Conservation (phyloP, 306 rosid species). For the Malus sylvestris region DNA sequence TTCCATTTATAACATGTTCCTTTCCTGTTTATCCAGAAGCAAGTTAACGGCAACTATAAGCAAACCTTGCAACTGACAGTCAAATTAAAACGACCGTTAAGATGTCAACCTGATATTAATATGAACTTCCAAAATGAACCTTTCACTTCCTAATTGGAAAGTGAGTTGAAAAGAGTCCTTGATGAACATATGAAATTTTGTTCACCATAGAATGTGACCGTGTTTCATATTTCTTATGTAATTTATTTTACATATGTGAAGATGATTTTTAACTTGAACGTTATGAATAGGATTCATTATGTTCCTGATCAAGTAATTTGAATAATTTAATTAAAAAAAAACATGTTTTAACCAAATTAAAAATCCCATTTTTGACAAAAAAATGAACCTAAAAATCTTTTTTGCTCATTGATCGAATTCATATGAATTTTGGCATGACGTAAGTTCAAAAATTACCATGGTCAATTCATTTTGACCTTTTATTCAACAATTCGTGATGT, state of each 20-base stretch:
- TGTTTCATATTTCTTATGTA: too few relatives aligned
- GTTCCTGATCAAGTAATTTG: neutral
- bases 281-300: neutral
- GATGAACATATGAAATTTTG: neutral
- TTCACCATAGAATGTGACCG: neutral
- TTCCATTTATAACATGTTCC: neutral
- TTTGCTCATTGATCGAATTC: neutral
- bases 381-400: neutral
- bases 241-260: neutral
- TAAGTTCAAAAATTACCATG: neutral
- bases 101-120: neutral
- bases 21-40: slow-evolving; percentile 20
- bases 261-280: neutral
- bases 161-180: neutral
- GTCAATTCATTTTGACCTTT: neutral
- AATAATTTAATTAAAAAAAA: neutral
- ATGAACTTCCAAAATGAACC: slow-evolving; percentile 8
- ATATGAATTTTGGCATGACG: neutral
- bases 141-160: neutral
- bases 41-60: slow-evolving; percentile 43
- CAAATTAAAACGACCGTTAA: slow-evolving; percentile 13
- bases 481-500: neutral
- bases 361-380: neutral
- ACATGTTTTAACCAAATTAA: neutral
- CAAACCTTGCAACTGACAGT: slow-evolving; percentile 10